These are phyloP conservation scores for Oidium heveae DNA, from an alignment of 2,329 filamentous ascomycete species.

Conservation along the genomic window DNA sequence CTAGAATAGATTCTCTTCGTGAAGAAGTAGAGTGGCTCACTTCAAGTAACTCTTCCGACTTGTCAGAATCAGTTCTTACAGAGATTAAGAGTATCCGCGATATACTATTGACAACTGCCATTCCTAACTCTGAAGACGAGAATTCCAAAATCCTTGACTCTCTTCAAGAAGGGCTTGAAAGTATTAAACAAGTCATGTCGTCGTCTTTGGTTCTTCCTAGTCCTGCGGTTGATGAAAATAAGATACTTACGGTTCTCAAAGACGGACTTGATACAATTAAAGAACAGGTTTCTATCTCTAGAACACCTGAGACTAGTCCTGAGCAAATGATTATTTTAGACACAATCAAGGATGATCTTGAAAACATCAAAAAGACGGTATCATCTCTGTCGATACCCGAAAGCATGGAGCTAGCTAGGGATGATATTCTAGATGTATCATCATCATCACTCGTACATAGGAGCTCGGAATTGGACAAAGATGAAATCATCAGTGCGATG, in stretches of 20 bases:
- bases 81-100: constrained; percentile 39
- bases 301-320: constrained; percentile 12
- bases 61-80: constrained; percentile 47
- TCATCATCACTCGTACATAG: neutral
- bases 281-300: constrained; percentile 6
- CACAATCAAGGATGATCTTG: constrained; percentile 32
- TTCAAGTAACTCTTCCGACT: constrained; percentile 21
- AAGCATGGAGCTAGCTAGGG: constrained; percentile 16
- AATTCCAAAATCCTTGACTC: constrained; percentile 24
- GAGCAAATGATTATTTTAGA: constrained; percentile 61
- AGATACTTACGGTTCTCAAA: constrained; percentile 36
- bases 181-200: constrained; percentile 30
- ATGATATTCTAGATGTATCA: neutral
- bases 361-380: constrained; percentile 18
- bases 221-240: constrained; percentile 24
- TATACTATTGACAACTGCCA: constrained; percentile 1
- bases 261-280: constrained; percentile 44
- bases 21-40: constrained; percentile 39
- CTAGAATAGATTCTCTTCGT: constrained; percentile 39
- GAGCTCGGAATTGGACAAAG: constrained; percentile 2
- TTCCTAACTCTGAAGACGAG: constrained; percentile 41
- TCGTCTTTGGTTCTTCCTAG: constrained; percentile 20
- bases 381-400: constrained; percentile 12
- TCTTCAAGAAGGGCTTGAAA: constrained; percentile 29
- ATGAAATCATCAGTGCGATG: neutral